Evolutionary conservation across 306 rosid species (phyloP), one percentile per base, ranked within the genome.

Genomic region (Citrullus mucosospermus): DNA sequence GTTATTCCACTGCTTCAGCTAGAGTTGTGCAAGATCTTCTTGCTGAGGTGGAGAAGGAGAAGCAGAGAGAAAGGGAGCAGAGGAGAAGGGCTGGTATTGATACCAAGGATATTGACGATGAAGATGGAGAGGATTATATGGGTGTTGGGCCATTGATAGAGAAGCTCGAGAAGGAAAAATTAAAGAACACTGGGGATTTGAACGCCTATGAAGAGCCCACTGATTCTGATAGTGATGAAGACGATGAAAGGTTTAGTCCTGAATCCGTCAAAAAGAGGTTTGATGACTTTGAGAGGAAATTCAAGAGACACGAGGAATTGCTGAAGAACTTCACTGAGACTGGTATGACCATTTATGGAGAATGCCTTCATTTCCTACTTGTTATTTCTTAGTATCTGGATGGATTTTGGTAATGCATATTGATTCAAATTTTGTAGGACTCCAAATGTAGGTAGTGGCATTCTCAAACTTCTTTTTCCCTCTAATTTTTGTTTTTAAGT

Each of bases 171-270:
- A 87, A 86, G 83, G 73, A 76, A 82, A 86, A 83, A 50, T 83
- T 81, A 43, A 87, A 83, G 88, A 84, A 82, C 6, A n/a, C 76
- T 3, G 48, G 76, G 10, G 82, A 83, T 28, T 61, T 89, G 78
- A 48, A 82, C 48, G 78, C 70, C 59, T 85, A 69, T n/a, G 93
- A 90, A 78, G 97, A 95, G 82, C 89, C 88, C 39, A 83, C 97
- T 17, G 98, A 92, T 79, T 95, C 97, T 11, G 98, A 92, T 12
- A 85, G 88, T 15, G 97, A 92, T 11, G 92, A 86, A 0, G 98
- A 95, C 6, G 95, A 90, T 57, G 92, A 84, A 80, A 79, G 84
- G 34, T 78, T 66, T 79, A 81, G 80, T 72, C 34, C 72, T 0
- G 97, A 92, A 1, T 91, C 81, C 14, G 8, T 82, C 25, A 48